phyloP scores from a whole-genome alignment of 148 eudicot genomes.

The Persicaria tinctoria region DNA sequence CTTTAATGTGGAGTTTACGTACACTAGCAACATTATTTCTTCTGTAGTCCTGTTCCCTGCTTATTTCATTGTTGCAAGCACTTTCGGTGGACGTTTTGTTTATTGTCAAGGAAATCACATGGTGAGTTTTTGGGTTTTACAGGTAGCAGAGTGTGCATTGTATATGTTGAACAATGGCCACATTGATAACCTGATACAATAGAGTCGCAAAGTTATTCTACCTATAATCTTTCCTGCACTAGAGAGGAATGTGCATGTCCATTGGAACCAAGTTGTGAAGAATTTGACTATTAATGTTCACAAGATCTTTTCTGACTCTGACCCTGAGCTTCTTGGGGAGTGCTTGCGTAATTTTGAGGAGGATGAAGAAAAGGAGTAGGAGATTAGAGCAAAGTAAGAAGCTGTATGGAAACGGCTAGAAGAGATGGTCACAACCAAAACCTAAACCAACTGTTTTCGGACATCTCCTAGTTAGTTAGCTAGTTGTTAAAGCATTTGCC shows the following conservation, averaged over 20 bases:
- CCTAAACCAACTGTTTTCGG: slow-evolving; percentile 5
- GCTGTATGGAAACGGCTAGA: slow-evolving; percentile 58
- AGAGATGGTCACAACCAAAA: slow-evolving; percentile 45
- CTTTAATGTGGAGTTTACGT: too few relatives aligned
- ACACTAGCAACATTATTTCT: too few relatives aligned
- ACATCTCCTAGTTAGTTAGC: not conserved
- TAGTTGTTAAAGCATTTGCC: not conserved
- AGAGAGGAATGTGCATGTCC: slow-evolving; percentile 54
- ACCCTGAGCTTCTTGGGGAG: slow-evolving; percentile 57
- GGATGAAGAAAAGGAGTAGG: slow-evolving; percentile 50
- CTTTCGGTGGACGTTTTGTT: too few relatives aligned
- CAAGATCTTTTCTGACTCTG: slow-evolving; percentile 54
- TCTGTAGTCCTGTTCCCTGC: too few relatives aligned
- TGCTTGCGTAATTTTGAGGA: slow-evolving; percentile 57
- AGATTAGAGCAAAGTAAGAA: slow-evolving; percentile 37
- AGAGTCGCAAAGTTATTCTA: slow-evolving; percentile 49
- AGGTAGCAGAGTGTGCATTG: slow-evolving; percentile 76
- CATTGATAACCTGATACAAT: slow-evolving; percentile 58
- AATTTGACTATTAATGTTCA: slow-evolving; percentile 68
- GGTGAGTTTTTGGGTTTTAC: not conserved
- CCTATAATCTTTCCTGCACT: slow-evolving; percentile 72
- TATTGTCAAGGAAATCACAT: not conserved
- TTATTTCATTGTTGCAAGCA: too few relatives aligned
- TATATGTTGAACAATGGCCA: slow-evolving; percentile 81
- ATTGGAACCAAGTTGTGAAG: slow-evolving; percentile 75